phyloP scores from a whole-genome alignment of 1,284 basidiomycete species.

The Cystobasidium slooffiae region DNA sequence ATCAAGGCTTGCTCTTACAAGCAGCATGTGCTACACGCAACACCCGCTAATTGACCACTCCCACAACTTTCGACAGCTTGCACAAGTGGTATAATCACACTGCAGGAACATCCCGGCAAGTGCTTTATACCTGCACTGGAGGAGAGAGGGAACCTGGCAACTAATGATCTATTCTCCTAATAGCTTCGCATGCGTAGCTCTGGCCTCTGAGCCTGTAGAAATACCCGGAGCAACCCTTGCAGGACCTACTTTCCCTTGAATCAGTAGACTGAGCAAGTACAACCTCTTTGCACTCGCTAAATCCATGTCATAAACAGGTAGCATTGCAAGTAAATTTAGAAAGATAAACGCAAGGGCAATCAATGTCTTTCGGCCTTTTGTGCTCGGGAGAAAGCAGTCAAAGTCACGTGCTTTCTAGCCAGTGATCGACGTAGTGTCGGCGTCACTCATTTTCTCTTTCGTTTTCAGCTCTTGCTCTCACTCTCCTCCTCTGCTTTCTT shows the following conservation, averaged over 20 bases:
- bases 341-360: no score
- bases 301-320: no score
- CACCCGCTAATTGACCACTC: not conserved
- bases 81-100: conserved; percentile 11
- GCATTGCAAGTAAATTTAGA: no score
- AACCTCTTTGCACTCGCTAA: no score
- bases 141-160: not conserved
- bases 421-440: no score
- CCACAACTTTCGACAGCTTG: not conserved
- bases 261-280: no score
- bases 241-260: conserved; percentile 9
- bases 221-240: conserved; percentile 2
- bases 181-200: conserved; percentile 27
- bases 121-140: not conserved
- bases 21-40: not conserved
- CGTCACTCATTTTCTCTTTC: no score
- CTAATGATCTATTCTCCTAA: not conserved
- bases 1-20: no score
- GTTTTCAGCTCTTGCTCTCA: not conserved
- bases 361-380: no score
- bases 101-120: not conserved
- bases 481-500: not conserved
- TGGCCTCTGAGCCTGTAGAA: conserved; percentile 3
- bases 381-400: no score
- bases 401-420: no score